These are phyloP conservation scores for Phytophthora capsici DNA, from an alignment of 352 stramenopile genomes.

Conservation along the genomic window DNA sequence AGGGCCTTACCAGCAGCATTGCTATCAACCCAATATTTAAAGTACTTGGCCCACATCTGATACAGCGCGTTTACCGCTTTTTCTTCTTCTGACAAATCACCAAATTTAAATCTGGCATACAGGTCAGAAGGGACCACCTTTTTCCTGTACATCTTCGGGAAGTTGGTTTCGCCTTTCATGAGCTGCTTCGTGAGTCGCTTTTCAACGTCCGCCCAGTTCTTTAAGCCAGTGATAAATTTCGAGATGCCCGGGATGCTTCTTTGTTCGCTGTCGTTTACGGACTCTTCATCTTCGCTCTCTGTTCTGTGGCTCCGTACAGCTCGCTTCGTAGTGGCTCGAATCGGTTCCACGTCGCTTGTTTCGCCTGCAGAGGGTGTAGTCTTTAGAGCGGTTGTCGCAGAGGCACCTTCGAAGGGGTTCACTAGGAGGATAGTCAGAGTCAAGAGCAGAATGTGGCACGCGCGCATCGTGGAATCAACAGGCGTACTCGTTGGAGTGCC, in stretches of 20 bases:
- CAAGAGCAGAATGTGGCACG: background rate
- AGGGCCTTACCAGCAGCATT: background rate
- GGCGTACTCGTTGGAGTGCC: background rate
- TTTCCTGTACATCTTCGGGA: constrained; percentile 11
- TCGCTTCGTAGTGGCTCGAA: background rate
- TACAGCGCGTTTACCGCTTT: background rate
- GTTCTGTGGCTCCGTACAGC: background rate
- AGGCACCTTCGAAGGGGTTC: background rate
- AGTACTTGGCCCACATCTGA: background rate
- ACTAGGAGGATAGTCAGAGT: background rate
- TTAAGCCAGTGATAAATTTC: background rate
- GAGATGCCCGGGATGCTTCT: background rate
- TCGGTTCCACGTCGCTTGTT: background rate
- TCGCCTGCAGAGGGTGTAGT: background rate
- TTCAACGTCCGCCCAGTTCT: background rate
- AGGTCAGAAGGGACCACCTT: background rate
- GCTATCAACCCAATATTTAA: constrained; percentile 7
- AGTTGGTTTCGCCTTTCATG: background rate
- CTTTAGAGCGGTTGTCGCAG: background rate
- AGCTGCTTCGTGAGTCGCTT: background rate
- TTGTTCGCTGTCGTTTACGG: background rate
- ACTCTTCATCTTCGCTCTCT: background rate
- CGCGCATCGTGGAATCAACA: background rate
- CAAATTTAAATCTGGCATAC: background rate
- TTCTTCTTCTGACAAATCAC: background rate